Conservation (phyloP, 148 eudicot genomes). For the Cornus controversa region DNA sequence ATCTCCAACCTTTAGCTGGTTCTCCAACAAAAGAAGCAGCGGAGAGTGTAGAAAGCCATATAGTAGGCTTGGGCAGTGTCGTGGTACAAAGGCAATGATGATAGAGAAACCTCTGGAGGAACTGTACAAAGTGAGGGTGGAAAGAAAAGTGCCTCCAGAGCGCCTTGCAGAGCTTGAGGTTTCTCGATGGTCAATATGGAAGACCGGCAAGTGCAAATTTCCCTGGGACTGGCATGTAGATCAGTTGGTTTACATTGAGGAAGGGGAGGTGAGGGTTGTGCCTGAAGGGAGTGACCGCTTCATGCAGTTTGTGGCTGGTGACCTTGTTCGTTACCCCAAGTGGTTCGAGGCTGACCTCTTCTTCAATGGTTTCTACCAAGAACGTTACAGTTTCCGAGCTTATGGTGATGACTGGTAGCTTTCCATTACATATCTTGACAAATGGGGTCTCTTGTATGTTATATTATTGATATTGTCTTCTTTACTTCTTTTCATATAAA, state of each 20-base stretch:
- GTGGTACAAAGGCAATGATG: conserved; percentile 47
- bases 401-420: conserved; percentile 76
- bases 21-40: conserved; percentile 27
- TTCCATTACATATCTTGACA: background rate
- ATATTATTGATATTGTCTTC: background rate
- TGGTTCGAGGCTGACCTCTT: conserved; percentile 98
- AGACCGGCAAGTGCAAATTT: conserved; percentile 83
- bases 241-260: conserved; percentile 89
- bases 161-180: conserved; percentile 72
- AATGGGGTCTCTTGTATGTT: background rate
- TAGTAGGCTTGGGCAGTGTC: conserved; percentile 7
- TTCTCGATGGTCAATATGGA: conserved; percentile 83
- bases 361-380: conserved; percentile 86
- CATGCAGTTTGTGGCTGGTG: conserved; percentile 89
- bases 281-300: conserved; percentile 79
- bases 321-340: conserved; percentile 90
- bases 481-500: background rate
- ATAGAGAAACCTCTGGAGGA: conserved; percentile 75
- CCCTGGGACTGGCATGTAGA: conserved; percentile 99
- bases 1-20: conserved; percentile 39
- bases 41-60: conserved; percentile 10
- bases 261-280: conserved; percentile 96
- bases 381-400: conserved; percentile 85
- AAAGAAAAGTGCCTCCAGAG: conserved; percentile 60
- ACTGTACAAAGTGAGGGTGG: conserved; percentile 73